These are phyloP conservation scores for Posidonia oceanica DNA, from an alignment of 116 monocot species.

Conservation along the genomic window DNA sequence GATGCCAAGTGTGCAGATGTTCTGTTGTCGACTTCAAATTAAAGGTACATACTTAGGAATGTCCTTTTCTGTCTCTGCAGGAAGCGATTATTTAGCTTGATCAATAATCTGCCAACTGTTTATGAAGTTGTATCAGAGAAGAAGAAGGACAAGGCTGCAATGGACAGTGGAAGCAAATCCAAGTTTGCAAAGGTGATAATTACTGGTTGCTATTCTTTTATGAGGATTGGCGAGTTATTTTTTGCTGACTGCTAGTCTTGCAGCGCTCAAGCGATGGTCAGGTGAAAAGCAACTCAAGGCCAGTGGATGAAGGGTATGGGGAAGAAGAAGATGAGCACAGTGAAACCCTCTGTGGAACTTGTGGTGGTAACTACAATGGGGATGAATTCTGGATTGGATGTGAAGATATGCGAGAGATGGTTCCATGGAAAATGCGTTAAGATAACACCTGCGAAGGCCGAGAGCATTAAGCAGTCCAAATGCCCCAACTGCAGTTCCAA, in stretches of 20 bases:
- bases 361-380: constrained; percentile 52
- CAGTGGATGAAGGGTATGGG: constrained; percentile 29
- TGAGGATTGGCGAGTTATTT: background rate
- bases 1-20: too few relatives aligned
- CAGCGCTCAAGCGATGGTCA: constrained; percentile 51
- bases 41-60: too few relatives aligned
- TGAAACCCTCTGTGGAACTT: constrained; percentile 64
- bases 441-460: constrained; percentile 75
- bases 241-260: constrained; percentile 2
- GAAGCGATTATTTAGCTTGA: constrained; percentile 83
- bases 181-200: constrained; percentile 39
- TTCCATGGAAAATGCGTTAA: constrained; percentile 79
- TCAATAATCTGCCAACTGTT: constrained; percentile 78
- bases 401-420: constrained; percentile 81
- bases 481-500: constrained; percentile 78
- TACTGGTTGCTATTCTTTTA: background rate
- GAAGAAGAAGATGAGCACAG: constrained; percentile 74
- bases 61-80: constrained; percentile 19
- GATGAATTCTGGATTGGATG: constrained; percentile 80
- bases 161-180: constrained; percentile 59
- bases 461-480: constrained; percentile 85
- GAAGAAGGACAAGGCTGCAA: constrained; percentile 57
- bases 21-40: too few relatives aligned
- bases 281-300: constrained; percentile 46
- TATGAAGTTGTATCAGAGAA: constrained; percentile 63